Evolutionary conservation across 2,329 filamentous ascomycete species (phyloP), one percentile per base, ranked within the genome.

Genomic region (Cordyceps tenuipes): DNA sequence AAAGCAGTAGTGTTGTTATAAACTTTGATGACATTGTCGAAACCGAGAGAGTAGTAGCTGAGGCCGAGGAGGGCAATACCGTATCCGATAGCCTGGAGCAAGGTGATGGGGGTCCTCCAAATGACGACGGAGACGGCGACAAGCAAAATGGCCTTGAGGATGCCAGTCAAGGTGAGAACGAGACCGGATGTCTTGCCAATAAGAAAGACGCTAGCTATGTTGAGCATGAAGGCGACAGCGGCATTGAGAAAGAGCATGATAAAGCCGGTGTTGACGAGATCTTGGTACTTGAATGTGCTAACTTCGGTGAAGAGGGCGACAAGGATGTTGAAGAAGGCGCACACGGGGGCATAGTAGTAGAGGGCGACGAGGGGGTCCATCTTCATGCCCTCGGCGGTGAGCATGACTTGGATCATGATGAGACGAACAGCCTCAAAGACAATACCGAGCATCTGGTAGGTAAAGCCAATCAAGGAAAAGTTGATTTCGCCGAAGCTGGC

Each of bases 291-390:
- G 74, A 95, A 84, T 43, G 70, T 77, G 41, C 83, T 83, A 2
- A 88, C 71, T 74, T 95, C 90, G n/a, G 84, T 77, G 65, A 88
- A 77, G 61, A 90, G 71, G 63, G 87, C 84, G 39, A 90, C 84
- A 43, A 87, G 66, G 60, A 87, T 77, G 75, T 95, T 95, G 85
- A 91, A 91, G 67, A 87, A 74, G 53, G 89, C 88, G 74, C 90
- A 95, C 53, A 91, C 86, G 5, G 90, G 90, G 0, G 90, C 91
- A 70, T 90, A 95, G 79, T 95, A 95, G 80, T 95, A 95, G 23
- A 95, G 82, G 36, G 89, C 90, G 63, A 94, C 90, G 41, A 96
- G 81, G 41, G 90, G 90, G 69, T 94, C 89, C 90, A 95, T 94
- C 78, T 90, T 90, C 76, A 89, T 72, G 49, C 91, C 89, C 55